phyloP scores from a whole-genome alignment of 768 basidiomycete genomes.

The Kwoniella europaea region DNA sequence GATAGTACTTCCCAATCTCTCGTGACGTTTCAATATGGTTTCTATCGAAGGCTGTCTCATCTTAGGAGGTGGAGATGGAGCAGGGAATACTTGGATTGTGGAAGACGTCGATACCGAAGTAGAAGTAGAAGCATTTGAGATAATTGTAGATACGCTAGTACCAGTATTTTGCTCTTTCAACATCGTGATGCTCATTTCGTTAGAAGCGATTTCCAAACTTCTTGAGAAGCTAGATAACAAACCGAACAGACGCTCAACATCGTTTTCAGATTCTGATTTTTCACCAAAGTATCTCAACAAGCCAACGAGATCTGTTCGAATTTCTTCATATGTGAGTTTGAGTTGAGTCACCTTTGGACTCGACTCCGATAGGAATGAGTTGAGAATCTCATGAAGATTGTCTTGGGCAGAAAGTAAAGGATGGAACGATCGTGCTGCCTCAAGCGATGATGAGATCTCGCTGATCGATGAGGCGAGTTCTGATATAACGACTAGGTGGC shows the following conservation, averaged over 20 bases:
- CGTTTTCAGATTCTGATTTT: conserved; percentile 63
- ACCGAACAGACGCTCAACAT: conserved; percentile 81
- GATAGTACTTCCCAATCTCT: conserved; percentile 60
- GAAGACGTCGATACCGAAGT: background rate
- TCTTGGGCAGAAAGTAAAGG: conserved; percentile 3
- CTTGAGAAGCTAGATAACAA: conserved; percentile 35
- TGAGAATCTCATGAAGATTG: conserved; percentile 37
- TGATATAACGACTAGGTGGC: conserved; percentile 71
- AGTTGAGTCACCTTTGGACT: conserved; percentile 69
- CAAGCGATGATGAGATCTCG: conserved; percentile 65
- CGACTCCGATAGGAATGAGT: conserved; percentile 66
- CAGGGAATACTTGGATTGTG: background rate
- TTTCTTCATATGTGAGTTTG: conserved; percentile 64
- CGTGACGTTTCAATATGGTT: background rate
- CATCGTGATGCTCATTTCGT: conserved; percentile 62
- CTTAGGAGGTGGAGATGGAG: background rate
- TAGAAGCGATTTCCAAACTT: conserved; percentile 51
- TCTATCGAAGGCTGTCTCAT: background rate
- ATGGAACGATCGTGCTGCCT: conserved; percentile 63
- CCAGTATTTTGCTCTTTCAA: conserved; percentile 60
- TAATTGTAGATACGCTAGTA: conserved; percentile 1
- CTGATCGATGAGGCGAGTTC: conserved; percentile 63
- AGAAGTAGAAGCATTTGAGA: background rate
- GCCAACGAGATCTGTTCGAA: conserved; percentile 68
- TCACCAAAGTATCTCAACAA: conserved; percentile 80